Percentiles rank a stretch among this genome's conserved stretches.
Evolutionary conservation across 306 rosid genomes (phyloP).

Genomic region (Quercus agrifolia): DNA sequence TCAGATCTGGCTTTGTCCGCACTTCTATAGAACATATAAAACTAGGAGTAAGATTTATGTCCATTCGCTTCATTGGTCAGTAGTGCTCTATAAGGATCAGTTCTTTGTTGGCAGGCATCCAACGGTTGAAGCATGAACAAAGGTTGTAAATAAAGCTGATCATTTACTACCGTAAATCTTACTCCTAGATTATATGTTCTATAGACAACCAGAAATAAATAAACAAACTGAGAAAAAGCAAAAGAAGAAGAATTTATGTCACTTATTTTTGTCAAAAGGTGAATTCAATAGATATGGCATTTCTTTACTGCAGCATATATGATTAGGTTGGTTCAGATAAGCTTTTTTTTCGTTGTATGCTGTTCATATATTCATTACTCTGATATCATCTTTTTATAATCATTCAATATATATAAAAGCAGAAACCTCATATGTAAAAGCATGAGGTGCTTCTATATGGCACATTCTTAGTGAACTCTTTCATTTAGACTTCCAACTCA

Average conservation of each 20-base stretch:
- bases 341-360: background rate
- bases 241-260: background rate
- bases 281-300: background rate
- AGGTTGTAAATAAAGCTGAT: background rate
- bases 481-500: too few species aligned
- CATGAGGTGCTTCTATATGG: too few species aligned
- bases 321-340: background rate
- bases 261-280: background rate
- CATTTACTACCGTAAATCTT: slow-evolving; percentile 3
- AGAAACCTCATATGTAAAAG: too few species aligned
- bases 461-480: too few species aligned
- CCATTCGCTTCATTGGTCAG: slow-evolving; percentile 73
- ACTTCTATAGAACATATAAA: too few species aligned
- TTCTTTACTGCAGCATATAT: background rate
- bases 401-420: too few species aligned
- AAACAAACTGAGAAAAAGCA: background rate
- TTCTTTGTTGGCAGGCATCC: slow-evolving; percentile 88
- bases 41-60: too few species aligned
- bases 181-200: background rate
- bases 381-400: too few species aligned
- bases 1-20: slow-evolving; percentile 35
- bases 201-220: slow-evolving; percentile 3
- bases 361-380: too few species aligned
- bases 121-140: background rate
- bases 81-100: slow-evolving; percentile 44